A percentile compares a stretch with the other conserved stretches of the same genome.
phyloP scores from a whole-genome alignment of 2,329 filamentous ascomycete species.

The Emydomyces testavorans region DNA sequence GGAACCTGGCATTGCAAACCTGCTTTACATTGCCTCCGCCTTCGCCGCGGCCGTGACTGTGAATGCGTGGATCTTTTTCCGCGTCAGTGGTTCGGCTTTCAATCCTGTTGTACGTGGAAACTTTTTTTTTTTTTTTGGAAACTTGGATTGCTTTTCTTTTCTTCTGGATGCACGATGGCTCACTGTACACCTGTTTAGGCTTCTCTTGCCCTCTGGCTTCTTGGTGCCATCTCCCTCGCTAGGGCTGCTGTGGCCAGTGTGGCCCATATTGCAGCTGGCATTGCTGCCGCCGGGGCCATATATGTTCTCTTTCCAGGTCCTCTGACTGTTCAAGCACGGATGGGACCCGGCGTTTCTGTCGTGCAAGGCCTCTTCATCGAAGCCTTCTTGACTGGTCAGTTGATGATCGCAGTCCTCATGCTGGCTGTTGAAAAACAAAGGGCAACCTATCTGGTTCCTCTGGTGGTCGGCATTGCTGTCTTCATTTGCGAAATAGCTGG shows the following conservation, averaged over 20 bases:
- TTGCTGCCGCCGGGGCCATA: conserved; percentile 48
- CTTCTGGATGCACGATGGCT: neutral
- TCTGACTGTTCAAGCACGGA: conserved; percentile 45
- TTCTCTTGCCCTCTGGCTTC: conserved; percentile 50
- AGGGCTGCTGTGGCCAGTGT: conserved; percentile 44
- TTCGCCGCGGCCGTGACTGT: conserved; percentile 41
- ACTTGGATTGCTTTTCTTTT: neutral
- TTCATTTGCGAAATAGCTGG: conserved; percentile 50
- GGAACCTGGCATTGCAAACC: neutral
- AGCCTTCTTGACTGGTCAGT: conserved; percentile 52
- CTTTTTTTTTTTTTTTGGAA: no score
- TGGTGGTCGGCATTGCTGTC: conserved; percentile 59
- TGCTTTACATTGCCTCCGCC: conserved; percentile 35
- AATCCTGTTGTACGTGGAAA: conserved; percentile 37
- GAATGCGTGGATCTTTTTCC: conserved; percentile 46
- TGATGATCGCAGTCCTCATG: conserved; percentile 57
- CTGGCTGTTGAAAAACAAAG: conserved; percentile 63
- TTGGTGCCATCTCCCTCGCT: conserved; percentile 45
- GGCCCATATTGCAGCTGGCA: conserved; percentile 48
- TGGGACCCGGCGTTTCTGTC: conserved; percentile 42
- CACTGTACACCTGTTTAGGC: conserved; percentile 25
- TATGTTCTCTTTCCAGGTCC: conserved; percentile 48
- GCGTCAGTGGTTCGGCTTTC: conserved; percentile 42
- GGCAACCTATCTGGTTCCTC: conserved; percentile 57
- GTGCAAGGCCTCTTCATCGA: conserved; percentile 55